These are phyloP conservation scores for Vigna trinervia DNA, from an alignment of 306 rosid genomes.

Conservation along the genomic window DNA sequence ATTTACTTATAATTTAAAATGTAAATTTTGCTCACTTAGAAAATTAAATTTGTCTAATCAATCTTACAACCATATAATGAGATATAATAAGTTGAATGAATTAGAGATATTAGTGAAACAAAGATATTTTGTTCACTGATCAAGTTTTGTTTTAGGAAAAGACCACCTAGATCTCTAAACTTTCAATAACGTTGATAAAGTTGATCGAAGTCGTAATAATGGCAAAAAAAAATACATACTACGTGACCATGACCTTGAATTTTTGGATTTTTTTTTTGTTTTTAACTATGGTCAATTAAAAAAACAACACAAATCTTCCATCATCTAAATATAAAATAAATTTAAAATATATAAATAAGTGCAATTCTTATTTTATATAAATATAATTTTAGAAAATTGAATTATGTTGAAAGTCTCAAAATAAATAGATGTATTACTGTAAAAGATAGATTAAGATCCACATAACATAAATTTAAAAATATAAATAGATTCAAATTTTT, in stretches of 20 bases:
- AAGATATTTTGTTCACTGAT: neutral
- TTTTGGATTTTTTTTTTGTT: no score
- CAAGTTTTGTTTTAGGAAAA: neutral
- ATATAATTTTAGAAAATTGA: no score
- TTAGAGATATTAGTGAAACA: neutral
- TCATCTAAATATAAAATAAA: no score
- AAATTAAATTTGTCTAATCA: neutral
- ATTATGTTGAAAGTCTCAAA: no score
- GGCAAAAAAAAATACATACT: neutral
- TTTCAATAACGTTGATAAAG: neutral
- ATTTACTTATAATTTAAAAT: neutral
- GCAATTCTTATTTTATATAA: no score
- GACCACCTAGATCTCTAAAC: neutral
- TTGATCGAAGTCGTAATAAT: neutral
- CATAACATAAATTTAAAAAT: no score
- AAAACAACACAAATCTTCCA: no score
- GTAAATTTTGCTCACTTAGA: neutral
- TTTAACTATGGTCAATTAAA: no score
- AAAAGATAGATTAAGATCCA: no score
- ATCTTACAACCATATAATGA: neutral
- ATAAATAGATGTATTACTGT: no score
- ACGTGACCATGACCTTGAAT: neutral
- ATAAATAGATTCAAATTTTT: no score
- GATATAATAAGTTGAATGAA: neutral
- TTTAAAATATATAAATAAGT: no score